Conservation (phyloP, 768 basidiomycete genomes). For the Kwoniella sp. region DNA sequence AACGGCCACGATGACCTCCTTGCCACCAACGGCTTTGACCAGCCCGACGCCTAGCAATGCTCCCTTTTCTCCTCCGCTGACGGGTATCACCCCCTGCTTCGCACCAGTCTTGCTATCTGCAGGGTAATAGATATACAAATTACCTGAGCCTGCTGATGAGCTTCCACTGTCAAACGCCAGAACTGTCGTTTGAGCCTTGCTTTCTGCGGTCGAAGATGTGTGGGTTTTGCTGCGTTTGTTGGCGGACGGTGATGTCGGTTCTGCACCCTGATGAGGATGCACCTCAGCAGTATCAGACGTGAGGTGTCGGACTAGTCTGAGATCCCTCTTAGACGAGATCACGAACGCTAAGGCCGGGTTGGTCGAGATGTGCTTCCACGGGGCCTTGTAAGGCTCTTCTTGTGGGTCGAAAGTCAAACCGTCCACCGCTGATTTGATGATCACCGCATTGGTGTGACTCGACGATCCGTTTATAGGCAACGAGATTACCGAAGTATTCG, state of each 20-base stretch:
- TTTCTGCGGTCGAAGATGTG: background rate
- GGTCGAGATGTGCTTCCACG: slow-evolving; percentile 68
- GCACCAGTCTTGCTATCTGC: slow-evolving; percentile 62
- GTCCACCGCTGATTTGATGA: slow-evolving; percentile 54
- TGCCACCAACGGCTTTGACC: slow-evolving; percentile 56
- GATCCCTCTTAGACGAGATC: slow-evolving; percentile 86
- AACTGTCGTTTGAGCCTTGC: slow-evolving; percentile 55
- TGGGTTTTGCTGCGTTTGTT: slow-evolving; percentile 1
- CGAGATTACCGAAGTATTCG: slow-evolving; percentile 59
- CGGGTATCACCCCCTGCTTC: slow-evolving; percentile 77
- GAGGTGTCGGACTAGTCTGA: slow-evolving; percentile 80
- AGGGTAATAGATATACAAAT: slow-evolving; percentile 81
- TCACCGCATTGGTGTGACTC: slow-evolving; percentile 14
- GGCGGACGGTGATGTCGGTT: slow-evolving; percentile 6
- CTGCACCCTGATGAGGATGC: slow-evolving; percentile 21
- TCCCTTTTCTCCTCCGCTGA: slow-evolving; percentile 71
- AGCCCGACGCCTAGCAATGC: slow-evolving; percentile 75
- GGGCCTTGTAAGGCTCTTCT: slow-evolving; percentile 12
- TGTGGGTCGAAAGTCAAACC: slow-evolving; percentile 48
- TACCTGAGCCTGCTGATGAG: slow-evolving; percentile 68
- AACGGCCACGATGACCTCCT: slow-evolving; percentile 62
- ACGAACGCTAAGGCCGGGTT: slow-evolving; percentile 91
- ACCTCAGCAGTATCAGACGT: background rate
- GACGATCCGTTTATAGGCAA: slow-evolving; percentile 28
- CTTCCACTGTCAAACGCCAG: slow-evolving; percentile 72